Evolutionary conservation across 768 basidiomycete genomes (phyloP).

Genomic region (Psilocybe cubensis): DNA sequence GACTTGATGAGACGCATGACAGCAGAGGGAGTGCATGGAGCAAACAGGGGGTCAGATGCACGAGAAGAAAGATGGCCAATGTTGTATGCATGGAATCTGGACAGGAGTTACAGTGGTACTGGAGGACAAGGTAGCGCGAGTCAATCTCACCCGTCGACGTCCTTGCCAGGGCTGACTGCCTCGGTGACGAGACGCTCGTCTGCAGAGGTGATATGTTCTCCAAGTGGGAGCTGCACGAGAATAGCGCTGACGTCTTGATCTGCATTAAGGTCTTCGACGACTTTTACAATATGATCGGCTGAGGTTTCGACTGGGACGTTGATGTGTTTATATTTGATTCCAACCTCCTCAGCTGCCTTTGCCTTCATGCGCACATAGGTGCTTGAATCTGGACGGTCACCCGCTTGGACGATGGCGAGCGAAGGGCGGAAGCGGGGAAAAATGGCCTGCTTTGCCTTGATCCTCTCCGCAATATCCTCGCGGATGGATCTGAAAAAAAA

Average conservation of each 20-base stretch:
- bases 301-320: slow-evolving; percentile 67
- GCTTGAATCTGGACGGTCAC: slow-evolving; percentile 86
- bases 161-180: slow-evolving; percentile 91
- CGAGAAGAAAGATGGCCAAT: slow-evolving; percentile 94
- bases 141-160: slow-evolving; percentile 87
- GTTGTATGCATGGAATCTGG: slow-evolving; percentile 97
- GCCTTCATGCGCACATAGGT: slow-evolving; percentile 98
- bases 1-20: slow-evolving; percentile 89
- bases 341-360: slow-evolving; percentile 93
- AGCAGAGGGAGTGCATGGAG: slow-evolving; percentile 95
- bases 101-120: background rate
- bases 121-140: background rate
- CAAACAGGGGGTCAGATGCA: slow-evolving; percentile 86
- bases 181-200: slow-evolving; percentile 94
- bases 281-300: slow-evolving; percentile 74
- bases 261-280: slow-evolving; percentile 81
- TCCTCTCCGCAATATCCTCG: slow-evolving; percentile 69
- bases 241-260: slow-evolving; percentile 86
- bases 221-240: slow-evolving; percentile 94
- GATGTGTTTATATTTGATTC: slow-evolving; percentile 86
- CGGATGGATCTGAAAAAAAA: slow-evolving; percentile 69
- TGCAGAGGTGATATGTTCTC: slow-evolving; percentile 76
- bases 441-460: slow-evolving; percentile 61
- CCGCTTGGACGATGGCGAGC: slow-evolving; percentile 93
- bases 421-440: slow-evolving; percentile 91